A percentile compares a stretch with the other conserved stretches of the same genome.
phyloP scores from a whole-genome alignment of 176 grass and related monocot genomes.

The Oropetium thomaeum region DNA sequence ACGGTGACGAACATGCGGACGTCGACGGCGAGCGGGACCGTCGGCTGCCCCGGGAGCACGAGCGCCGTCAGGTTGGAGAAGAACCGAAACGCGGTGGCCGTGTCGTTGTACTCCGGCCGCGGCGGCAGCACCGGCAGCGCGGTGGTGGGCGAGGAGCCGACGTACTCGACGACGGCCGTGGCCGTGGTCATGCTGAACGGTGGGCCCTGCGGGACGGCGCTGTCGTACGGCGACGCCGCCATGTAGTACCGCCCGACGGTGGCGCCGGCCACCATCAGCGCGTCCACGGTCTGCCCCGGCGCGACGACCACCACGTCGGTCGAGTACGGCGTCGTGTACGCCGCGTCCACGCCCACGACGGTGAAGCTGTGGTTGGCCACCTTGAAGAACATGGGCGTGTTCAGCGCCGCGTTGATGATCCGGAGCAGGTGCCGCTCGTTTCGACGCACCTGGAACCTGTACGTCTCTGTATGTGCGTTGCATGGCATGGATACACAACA shows the following conservation, averaged over 20 bases:
- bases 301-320: slow-evolving; percentile 63
- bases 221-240: slow-evolving; percentile 53
- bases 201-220: background rate
- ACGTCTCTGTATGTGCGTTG: slow-evolving; percentile 28
- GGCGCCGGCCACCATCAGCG: slow-evolving; percentile 53
- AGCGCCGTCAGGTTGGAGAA: slow-evolving; percentile 53
- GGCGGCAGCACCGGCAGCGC: background rate
- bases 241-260: slow-evolving; percentile 41
- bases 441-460: slow-evolving; percentile 36
- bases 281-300: slow-evolving; percentile 73
- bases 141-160: background rate
- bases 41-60: slow-evolving; percentile 21
- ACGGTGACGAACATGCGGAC: slow-evolving; percentile 56
- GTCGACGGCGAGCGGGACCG: slow-evolving; percentile 46
- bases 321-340: slow-evolving; percentile 54
- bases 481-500: no score
- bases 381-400: slow-evolving; percentile 76
- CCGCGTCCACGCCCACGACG: slow-evolving; percentile 66
- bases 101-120: slow-evolving; percentile 30
- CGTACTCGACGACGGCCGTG: slow-evolving; percentile 49
- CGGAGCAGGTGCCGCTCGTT: slow-evolving; percentile 43
- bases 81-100: slow-evolving; percentile 37
- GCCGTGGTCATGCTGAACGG: slow-evolving; percentile 20
- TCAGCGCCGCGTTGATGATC: slow-evolving; percentile 75
- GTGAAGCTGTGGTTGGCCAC: slow-evolving; percentile 57